Conservation (phyloP, 2,329 filamentous ascomycete species). For the Pseudopithomyces chartarum region DNA sequence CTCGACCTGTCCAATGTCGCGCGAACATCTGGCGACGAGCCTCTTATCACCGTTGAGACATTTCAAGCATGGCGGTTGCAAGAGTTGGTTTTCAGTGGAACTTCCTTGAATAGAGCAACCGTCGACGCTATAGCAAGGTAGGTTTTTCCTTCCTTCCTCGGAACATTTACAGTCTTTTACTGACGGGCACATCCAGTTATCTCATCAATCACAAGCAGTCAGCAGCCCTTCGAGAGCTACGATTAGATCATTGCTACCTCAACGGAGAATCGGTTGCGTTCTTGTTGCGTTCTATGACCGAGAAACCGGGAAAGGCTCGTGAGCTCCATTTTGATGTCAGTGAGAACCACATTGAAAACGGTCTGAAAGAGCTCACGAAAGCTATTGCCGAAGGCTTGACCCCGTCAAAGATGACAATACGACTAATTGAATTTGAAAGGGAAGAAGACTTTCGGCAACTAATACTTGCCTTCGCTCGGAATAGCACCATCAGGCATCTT, state of each 20-base stretch:
- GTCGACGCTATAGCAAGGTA: slow-evolving; percentile 64
- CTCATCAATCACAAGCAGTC: slow-evolving; percentile 64
- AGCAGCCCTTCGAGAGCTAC: slow-evolving; percentile 63
- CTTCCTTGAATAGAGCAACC: slow-evolving; percentile 64
- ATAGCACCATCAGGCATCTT: slow-evolving; percentile 66
- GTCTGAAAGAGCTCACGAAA: slow-evolving; percentile 57
- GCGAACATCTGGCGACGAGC: slow-evolving; percentile 65
- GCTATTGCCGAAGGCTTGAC: slow-evolving; percentile 59
- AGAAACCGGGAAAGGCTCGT: slow-evolving; percentile 54
- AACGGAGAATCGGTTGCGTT: slow-evolving; percentile 68
- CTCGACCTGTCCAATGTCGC: slow-evolving; percentile 69
- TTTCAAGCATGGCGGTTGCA: slow-evolving; percentile 70
- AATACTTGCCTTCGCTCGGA: slow-evolving; percentile 64
- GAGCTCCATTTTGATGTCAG: slow-evolving; percentile 70
- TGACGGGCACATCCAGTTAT: slow-evolving; percentile 58
- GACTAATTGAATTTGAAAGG: slow-evolving; percentile 71
- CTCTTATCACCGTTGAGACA: slow-evolving; percentile 69
- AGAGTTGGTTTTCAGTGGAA: slow-evolving; percentile 68
- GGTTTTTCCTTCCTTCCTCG: slow-evolving; percentile 1
- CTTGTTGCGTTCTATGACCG: slow-evolving; percentile 67
- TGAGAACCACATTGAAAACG: slow-evolving; percentile 63
- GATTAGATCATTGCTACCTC: slow-evolving; percentile 69
- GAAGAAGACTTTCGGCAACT: slow-evolving; percentile 68
- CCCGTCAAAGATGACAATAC: slow-evolving; percentile 68
- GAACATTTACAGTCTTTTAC: background rate